Base-by-base conservation (phyloP, 129 eudicot species). In the Smallanthus sonchifolius region DNA sequence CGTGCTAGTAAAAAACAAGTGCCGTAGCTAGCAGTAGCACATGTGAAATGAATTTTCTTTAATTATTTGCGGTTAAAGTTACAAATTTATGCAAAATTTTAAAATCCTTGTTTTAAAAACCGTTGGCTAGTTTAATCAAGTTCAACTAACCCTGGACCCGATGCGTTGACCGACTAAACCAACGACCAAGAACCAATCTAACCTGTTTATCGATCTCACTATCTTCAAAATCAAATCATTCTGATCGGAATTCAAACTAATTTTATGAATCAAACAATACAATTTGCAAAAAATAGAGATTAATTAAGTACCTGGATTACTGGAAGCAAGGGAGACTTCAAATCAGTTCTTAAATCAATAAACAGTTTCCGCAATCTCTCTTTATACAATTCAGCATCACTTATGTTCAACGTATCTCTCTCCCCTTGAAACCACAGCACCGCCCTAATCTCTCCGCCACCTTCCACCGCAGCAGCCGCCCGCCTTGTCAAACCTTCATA, bases 391-490 rank as follows among this genome's bases (percentile, higher is more conserved):
- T 79, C 81, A 0, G 93, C 96, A 71, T 79, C 93, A 4, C 48
- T 77, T 48, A 17, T 55, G 20, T 44, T 65, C 45, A 74, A 54
- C 0, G 93, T 83, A 17, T 87, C 97, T 8, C 84, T 80, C 79
- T 91, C 97, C 7, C 97, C 97, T 72, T 91, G 97, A 78, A 81
- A 91, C 97, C 94, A 91, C 51, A 91, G 19, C 43, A 91, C 38
- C 3, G 79, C 94, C 32, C 76, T 71, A 62, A 91, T 55, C 28
- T 45, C 79, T 36, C 97, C 97, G 11, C 91, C 91, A 13, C 81
- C 82, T 17, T 67, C 74, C 78, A 59, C 37, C 47, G 96, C 86
- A 0, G 75, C 89, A 0, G 30, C 43, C 0, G 94, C 89, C 80
- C 97, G 51, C 54, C 66, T 51, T 9, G 70, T 47, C 79, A 91